phyloP scores from a whole-genome alignment of 148 eudicot genomes.

The Nepenthes mirabilis region DNA sequence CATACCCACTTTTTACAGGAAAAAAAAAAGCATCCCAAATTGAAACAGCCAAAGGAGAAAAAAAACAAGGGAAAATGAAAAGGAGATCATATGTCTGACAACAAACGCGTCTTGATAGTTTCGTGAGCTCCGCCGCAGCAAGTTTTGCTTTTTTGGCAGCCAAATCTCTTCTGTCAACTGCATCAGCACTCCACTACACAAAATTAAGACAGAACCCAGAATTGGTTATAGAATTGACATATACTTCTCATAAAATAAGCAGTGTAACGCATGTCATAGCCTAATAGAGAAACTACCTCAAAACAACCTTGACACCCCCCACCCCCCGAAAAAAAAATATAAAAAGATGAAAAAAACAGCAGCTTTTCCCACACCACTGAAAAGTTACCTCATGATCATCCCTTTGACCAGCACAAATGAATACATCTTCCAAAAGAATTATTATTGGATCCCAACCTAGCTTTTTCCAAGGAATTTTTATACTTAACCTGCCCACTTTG shows the following conservation, averaged over 20 bases:
- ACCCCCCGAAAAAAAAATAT: no score
- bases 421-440: constrained; percentile 72
- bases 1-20: no score
- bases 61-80: not conserved
- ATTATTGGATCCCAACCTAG: constrained; percentile 98
- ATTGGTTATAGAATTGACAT: not conserved
- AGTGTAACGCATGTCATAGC: constrained; percentile 3
- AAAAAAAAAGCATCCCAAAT: not conserved
- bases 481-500: constrained; percentile 84
- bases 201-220: not conserved
- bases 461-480: constrained; percentile 94
- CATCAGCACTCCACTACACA: constrained; percentile 67
- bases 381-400: constrained; percentile 70
- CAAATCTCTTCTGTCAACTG: constrained; percentile 74
- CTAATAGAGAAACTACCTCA: not conserved
- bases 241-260: not conserved
- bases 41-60: not conserved
- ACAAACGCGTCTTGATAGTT: constrained; percentile 86
- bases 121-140: constrained; percentile 96
- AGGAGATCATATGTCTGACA: constrained; percentile 34
- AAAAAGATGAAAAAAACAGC: not conserved
- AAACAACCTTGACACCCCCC: no score
- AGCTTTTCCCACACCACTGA: not conserved
- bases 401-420: constrained; percentile 68
- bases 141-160: constrained; percentile 94